A percentile compares a stretch with the other conserved stretches of the same genome.
phyloP scores from a whole-genome alignment of 2,329 filamentous ascomycete species.

The Botrytis cinerea region DNA sequence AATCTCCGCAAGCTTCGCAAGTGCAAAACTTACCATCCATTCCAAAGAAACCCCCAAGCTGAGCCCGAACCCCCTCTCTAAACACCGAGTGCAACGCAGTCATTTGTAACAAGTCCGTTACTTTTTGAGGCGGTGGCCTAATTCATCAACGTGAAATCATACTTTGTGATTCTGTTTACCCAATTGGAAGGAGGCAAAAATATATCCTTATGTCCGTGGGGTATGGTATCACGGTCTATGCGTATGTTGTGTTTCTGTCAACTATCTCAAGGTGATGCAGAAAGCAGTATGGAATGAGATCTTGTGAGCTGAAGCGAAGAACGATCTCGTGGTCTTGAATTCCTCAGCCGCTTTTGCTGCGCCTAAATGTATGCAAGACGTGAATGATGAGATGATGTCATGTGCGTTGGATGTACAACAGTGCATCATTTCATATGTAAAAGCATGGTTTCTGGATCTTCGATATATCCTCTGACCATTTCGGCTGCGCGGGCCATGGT shows the following conservation, averaged over 20 bases:
- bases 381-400: slow-evolving; percentile 3
- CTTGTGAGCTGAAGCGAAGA: slow-evolving; percentile 13
- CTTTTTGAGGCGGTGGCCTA: slow-evolving; percentile 8
- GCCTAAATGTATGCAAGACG: not conserved
- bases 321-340: slow-evolving; percentile 4
- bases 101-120: not conserved
- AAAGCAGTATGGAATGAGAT: slow-evolving; percentile 5
- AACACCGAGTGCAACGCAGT: slow-evolving; percentile 15
- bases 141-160: not conserved
- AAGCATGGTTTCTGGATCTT: slow-evolving; percentile 85
- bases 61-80: not conserved
- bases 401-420: not conserved
- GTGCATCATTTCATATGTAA: slow-evolving; percentile 69
- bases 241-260: slow-evolving; percentile 11
- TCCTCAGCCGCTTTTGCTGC: not conserved
- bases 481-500: slow-evolving; percentile 91
- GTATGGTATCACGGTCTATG: not conserved
- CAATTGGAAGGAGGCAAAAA: not conserved
- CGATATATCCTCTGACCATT: slow-evolving; percentile 73
- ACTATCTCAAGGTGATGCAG: not conserved
- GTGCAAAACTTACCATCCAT: not conserved
- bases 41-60: not conserved
- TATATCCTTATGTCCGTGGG: not conserved
- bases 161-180: slow-evolving; percentile 16
- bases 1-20: not conserved